A percentile compares a stretch with the other conserved stretches of the same genome.
Evolutionary conservation across 352 stramenopile species (phyloP).

Genomic region (Globisporangium canariense): DNA sequence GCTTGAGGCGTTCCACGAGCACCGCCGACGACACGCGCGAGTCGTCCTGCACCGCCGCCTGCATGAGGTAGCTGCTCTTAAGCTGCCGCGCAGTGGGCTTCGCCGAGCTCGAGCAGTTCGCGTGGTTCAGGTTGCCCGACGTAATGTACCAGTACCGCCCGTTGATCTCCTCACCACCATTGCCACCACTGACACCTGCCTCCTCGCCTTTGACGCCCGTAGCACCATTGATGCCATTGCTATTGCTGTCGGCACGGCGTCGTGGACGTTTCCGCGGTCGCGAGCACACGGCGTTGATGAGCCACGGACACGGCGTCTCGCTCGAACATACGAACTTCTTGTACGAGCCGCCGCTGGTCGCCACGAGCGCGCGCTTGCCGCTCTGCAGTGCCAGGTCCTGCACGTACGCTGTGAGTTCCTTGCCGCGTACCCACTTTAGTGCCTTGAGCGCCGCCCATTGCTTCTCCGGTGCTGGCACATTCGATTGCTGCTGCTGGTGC

Average conservation of each 20-base stretch:
- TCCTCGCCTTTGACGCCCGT: conserved; percentile 7
- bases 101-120: conserved; percentile 36
- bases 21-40: conserved; percentile 34
- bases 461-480: not conserved
- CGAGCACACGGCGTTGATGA: conserved; percentile 47
- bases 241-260: not conserved
- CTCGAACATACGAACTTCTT: conserved; percentile 58
- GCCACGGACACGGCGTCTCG: conserved; percentile 32
- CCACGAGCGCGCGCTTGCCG: conserved; percentile 43
- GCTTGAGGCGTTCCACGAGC: conserved; percentile 35
- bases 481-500: not conserved
- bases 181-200: not conserved
- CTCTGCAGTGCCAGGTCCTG: conserved; percentile 46
- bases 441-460: conserved; percentile 31
- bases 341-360: conserved; percentile 50
- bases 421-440: conserved; percentile 33
- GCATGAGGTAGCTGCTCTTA: conserved; percentile 31
- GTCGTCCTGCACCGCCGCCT: conserved; percentile 42
- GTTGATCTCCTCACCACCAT: not conserved
- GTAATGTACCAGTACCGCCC: conserved; percentile 51
- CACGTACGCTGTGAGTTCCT: conserved; percentile 41
- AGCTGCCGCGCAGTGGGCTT: conserved; percentile 44
- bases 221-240: not conserved
- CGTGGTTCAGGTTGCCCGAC: conserved; percentile 37
- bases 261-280: conserved; percentile 22